phyloP scores from a whole-genome alignment of 2,329 filamentous ascomycete genomes.

The Hysterium pulicare region DNA sequence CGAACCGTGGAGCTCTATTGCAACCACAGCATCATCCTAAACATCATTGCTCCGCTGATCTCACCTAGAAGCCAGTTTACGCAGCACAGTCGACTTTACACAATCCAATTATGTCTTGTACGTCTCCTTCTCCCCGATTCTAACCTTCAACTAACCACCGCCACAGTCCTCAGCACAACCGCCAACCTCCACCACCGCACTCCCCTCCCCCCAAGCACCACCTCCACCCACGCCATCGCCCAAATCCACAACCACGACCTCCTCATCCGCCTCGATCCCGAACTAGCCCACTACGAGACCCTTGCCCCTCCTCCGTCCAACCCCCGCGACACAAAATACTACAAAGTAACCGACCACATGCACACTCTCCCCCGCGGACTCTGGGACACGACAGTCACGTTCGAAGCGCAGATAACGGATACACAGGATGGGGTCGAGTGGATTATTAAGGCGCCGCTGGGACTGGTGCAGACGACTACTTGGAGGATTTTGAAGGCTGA shows the following conservation, averaged over 20 bases:
- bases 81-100: too few relatives aligned
- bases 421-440: constrained; percentile 31
- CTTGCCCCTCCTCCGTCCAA: constrained; percentile 15
- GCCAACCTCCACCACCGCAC: constrained; percentile 33
- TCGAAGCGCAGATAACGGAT: constrained; percentile 32
- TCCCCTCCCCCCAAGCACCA: constrained; percentile 24
- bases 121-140: background rate
- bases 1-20: too few relatives aligned
- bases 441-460: constrained; percentile 35
- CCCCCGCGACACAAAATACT: constrained; percentile 23
- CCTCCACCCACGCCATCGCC: constrained; percentile 17
- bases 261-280: constrained; percentile 36
- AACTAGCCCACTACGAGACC: constrained; percentile 30
- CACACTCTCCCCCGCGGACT: constrained; percentile 33
- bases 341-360: constrained; percentile 37
- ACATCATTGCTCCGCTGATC: too few relatives aligned
- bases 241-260: constrained; percentile 35
- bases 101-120: background rate
- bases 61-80: too few relatives aligned
- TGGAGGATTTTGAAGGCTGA: constrained; percentile 27
- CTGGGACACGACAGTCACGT: constrained; percentile 35
- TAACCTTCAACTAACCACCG: background rate
- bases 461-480: constrained; percentile 28
- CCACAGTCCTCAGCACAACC: constrained; percentile 29
- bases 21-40: too few relatives aligned